Conservation (phyloP, 2,329 filamentous ascomycete genomes). For the Trichoderma simmonsii region DNA sequence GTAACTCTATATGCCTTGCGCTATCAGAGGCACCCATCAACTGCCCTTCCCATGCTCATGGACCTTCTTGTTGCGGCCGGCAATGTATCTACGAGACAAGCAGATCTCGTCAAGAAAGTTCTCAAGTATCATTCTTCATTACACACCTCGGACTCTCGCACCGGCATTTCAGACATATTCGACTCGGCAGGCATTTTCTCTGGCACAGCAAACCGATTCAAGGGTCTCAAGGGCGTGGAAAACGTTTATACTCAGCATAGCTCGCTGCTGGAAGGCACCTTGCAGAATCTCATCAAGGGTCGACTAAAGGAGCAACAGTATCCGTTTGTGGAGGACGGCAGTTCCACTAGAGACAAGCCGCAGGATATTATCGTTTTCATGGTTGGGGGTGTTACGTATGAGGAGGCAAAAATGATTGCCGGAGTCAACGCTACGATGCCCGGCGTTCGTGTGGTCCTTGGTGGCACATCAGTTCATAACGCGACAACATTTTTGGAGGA, state of each 20-base stretch:
- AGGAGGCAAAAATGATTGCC: conserved; percentile 95
- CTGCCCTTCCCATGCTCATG: conserved; percentile 76
- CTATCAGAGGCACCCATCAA: conserved; percentile 83
- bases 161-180: conserved; percentile 87
- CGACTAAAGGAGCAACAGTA: conserved; percentile 82
- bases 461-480: conserved; percentile 86
- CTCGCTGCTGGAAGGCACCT: conserved; percentile 76
- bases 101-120: conserved; percentile 77
- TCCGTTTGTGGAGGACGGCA: conserved; percentile 87
- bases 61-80: conserved; percentile 83
- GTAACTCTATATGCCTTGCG: conserved; percentile 94
- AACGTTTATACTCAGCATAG: conserved; percentile 99
- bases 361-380: conserved; percentile 97
- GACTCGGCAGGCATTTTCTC: conserved; percentile 89
- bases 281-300: conserved; percentile 93
- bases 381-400: conserved; percentile 88
- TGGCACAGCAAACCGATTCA: conserved; percentile 81
- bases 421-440: conserved; percentile 88
- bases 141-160: conserved; percentile 69
- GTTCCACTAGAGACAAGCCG: conserved; percentile 86
- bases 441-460: conserved; percentile 83
- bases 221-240: conserved; percentile 93
- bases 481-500: conserved; percentile 85
- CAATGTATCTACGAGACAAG: conserved; percentile 70
- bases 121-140: conserved; percentile 84